Base-by-base conservation (phyloP, 768 basidiomycete species). In the Xanthoconium purpureum region DNA sequence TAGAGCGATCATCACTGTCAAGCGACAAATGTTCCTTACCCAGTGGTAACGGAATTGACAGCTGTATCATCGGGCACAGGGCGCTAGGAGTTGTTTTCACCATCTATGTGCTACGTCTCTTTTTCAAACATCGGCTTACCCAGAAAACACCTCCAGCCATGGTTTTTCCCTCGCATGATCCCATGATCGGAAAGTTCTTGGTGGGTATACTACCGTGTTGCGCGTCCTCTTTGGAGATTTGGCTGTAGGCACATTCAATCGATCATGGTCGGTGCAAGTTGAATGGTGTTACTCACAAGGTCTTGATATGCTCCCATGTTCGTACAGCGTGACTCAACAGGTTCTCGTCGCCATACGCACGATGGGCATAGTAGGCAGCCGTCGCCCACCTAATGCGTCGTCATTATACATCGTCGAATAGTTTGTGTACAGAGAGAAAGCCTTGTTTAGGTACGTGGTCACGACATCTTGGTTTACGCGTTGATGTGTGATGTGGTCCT, bases 251-350 rank as follows among this genome's bases (percentile, higher is more conserved):
- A 14, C 24, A 9, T 35, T 53, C 55, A 39, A 35, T 48, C 38
- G 13, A 38, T 6, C 1, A 38, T 24, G 24, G 11, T 28, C 9
- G 29, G 10, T n/a, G 8, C 3, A 15, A n/a, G 3, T 12, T 38
- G 37, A 38, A 33, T 30, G 20, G 6, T 1, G 14, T 36, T 39
- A 67, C 79, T 57, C 54, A 80, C 81, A 74, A 82, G 33, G 68
- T 71, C 5, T 77, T 72, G 6, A 83, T 75, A 47, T 76, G 73
- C 17, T 75, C 75, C 82, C 81, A 83, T 12, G 76, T 78, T 12
- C 73, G 72, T 36, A 79, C 67, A 1, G 78, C 79, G 56, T 81
- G 75, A 2, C 69, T 67, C 40, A 81, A 60, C 14, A 81, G 64
- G 30, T 70, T 74, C 3, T 63, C 54, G 58, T 81, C 77, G n/a